phyloP scores from a whole-genome alignment of 2,329 filamentous ascomycete species.

The Curvularia verruculosa region DNA sequence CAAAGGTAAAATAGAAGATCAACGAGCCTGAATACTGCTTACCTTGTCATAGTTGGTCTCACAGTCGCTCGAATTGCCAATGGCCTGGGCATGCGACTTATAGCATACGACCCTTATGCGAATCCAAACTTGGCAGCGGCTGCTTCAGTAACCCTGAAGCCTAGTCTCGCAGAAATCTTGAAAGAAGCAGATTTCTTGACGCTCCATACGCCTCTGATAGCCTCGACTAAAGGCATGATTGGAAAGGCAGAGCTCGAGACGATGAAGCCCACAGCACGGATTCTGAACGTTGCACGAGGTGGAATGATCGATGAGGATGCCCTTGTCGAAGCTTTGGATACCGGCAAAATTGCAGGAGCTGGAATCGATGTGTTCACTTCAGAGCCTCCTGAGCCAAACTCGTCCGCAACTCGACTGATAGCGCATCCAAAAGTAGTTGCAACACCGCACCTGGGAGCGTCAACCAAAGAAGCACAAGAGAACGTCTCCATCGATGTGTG shows the following conservation, averaged over 20 bases:
- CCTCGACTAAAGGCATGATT: slow-evolving; percentile 76
- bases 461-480: slow-evolving; percentile 81
- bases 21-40: slow-evolving; percentile 6
- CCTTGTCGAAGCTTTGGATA: slow-evolving; percentile 71
- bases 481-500: slow-evolving; percentile 85
- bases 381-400: slow-evolving; percentile 69
- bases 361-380: slow-evolving; percentile 80
- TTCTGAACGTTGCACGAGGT: slow-evolving; percentile 80
- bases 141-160: slow-evolving; percentile 69
- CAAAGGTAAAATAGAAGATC: slow-evolving; percentile 61
- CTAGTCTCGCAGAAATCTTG: slow-evolving; percentile 65
- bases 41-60: slow-evolving; percentile 65
- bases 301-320: slow-evolving; percentile 81
- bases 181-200: slow-evolving; percentile 76
- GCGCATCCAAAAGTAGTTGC: slow-evolving; percentile 74
- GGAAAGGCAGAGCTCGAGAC: slow-evolving; percentile 67
- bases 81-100: slow-evolving; percentile 76
- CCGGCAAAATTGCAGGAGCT: slow-evolving; percentile 74
- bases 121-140: slow-evolving; percentile 72
- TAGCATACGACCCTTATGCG: slow-evolving; percentile 79
- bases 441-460: slow-evolving; percentile 80
- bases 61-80: slow-evolving; percentile 80
- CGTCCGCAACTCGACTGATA: slow-evolving; percentile 67
- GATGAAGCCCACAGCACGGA: slow-evolving; percentile 76
- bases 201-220: slow-evolving; percentile 79